Base-by-base conservation (phyloP, 1,284 basidiomycete genomes). In the Ganoderma sp. region DNA sequence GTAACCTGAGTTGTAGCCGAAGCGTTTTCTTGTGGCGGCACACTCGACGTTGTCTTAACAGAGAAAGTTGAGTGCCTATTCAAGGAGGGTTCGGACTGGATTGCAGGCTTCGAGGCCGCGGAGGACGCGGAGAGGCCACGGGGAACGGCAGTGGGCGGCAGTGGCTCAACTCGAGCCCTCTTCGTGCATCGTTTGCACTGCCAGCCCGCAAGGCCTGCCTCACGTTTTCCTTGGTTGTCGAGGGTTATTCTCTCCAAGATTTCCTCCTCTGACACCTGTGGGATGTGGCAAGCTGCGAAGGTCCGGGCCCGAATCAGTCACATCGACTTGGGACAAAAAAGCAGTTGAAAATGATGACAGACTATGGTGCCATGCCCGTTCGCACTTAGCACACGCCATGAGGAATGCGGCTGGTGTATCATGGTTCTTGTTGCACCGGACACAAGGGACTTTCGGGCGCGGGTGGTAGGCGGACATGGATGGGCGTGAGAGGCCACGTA, bases 341-440 rank as follows among this genome's bases (percentile, higher is more conserved):
- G 34, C 4, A 28, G 48, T 10, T 39, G n/a, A 10, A 37, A 43
- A 54, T 17, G 32, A 22, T 34, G 14, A 64, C 73, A 57, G 17
- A 75, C 74, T 64, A 28, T 75, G 73, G 32, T 75, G 74, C 74
- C 74, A 75, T 34, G 66, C 64, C 15, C 74, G 73, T 28, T 69
- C 67, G 57, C 74, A 75, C 22, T 56, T 73, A 28, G 63, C 69
- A 61, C 74, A 75, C 17, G 68, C 59, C n/a, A 75, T 64, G 5
- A 75, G 67, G 54, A 75, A 72, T 14, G 72, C 70, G 0, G 57
- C 56, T 2, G 73, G 68, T 0, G 54, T 71, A 32, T 71, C 60
- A 37, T 72, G 68, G 14, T 52, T 68, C 32, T 63, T 58, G 19
- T 64, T 67, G 57, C 74, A 75, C 34, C 72, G 69, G 2, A 69